Conservation (phyloP, 805 yeast species). For the Nakazawaea wyomingensis region DNA sequence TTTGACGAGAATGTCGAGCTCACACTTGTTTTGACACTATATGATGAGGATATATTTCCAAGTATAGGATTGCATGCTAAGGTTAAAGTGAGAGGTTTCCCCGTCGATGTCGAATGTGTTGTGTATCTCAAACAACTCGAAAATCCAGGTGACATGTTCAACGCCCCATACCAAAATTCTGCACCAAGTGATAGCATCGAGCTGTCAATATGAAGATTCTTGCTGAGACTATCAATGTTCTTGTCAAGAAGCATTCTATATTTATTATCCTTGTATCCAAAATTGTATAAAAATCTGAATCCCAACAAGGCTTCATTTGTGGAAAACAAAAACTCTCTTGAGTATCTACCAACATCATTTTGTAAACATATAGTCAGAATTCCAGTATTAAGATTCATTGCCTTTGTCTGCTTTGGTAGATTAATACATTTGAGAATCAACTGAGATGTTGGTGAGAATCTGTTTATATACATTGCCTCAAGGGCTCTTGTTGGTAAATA, state of each 20-base stretch:
- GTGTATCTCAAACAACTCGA: conserved; percentile 83
- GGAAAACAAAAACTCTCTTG: conserved; percentile 74
- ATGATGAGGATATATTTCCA: conserved; percentile 85
- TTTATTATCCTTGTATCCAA: conserved; percentile 27
- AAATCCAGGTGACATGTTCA: conserved; percentile 82
- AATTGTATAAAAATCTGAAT: conserved; percentile 68
- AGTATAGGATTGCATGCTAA: conserved; percentile 81
- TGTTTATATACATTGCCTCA: conserved; percentile 79
- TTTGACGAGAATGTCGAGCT: conserved; percentile 75
- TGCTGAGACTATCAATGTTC: conserved; percentile 5
- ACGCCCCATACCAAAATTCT: conserved; percentile 84
- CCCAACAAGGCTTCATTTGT: conserved; percentile 84
- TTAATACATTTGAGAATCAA: conserved; percentile 71
- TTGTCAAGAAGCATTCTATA: conserved; percentile 6
- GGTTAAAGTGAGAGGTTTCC: conserved; percentile 86
- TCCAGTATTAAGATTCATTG: conserved; percentile 26
- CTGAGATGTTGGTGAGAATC: conserved; percentile 57
- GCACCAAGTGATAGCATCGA: conserved; percentile 73
- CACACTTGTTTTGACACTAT: conserved; percentile 74
- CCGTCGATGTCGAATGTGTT: conserved; percentile 79
- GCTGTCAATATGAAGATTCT: conserved; percentile 23
- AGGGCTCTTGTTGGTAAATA: conserved; percentile 81
- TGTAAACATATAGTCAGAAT: conserved; percentile 69
- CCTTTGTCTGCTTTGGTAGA: conserved; percentile 32
- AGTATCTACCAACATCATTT: conserved; percentile 53